These are phyloP conservation scores for Russula foetens DNA, from an alignment of 768 basidiomycete species.

Conservation along the genomic window DNA sequence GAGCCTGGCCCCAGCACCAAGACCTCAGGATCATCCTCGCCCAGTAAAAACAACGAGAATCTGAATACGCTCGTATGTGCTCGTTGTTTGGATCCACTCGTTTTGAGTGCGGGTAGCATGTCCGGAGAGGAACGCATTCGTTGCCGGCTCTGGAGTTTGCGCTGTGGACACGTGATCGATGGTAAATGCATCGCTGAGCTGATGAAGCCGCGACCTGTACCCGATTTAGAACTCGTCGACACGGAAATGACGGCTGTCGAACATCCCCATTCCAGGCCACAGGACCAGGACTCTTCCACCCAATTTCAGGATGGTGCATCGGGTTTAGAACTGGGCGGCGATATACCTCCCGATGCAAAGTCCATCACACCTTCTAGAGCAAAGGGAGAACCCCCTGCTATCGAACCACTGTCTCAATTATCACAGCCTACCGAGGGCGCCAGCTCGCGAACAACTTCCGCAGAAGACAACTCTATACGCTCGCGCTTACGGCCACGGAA, in stretches of 20 bases:
- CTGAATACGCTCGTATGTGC: constrained; percentile 56
- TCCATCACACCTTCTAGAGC: not conserved
- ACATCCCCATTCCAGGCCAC: not conserved
- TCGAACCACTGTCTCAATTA: not conserved
- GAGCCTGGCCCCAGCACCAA: constrained; percentile 20
- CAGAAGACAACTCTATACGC: constrained; percentile 10
- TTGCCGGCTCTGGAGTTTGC: constrained; percentile 57
- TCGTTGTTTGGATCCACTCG: constrained; percentile 54
- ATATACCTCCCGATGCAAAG: not conserved
- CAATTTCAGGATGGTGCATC: not conserved
- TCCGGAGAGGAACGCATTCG: constrained; percentile 33
- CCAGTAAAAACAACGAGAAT: constrained; percentile 26
- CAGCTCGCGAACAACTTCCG: not conserved
- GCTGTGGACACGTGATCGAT: constrained; percentile 74
- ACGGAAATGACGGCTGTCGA: not conserved
- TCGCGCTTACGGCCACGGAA: constrained; percentile 19
- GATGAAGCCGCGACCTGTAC: constrained; percentile 35
- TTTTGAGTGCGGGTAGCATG: constrained; percentile 41
- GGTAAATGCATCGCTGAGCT: constrained; percentile 62
- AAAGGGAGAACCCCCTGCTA: not conserved
- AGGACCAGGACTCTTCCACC: not conserved
- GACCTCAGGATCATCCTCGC: constrained; percentile 23
- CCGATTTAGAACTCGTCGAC: not conserved
- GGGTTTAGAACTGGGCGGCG: not conserved
- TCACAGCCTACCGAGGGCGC: not conserved